phyloP scores from a whole-genome alignment of 805 yeast species.

The Metschnikowia lunata region DNA sequence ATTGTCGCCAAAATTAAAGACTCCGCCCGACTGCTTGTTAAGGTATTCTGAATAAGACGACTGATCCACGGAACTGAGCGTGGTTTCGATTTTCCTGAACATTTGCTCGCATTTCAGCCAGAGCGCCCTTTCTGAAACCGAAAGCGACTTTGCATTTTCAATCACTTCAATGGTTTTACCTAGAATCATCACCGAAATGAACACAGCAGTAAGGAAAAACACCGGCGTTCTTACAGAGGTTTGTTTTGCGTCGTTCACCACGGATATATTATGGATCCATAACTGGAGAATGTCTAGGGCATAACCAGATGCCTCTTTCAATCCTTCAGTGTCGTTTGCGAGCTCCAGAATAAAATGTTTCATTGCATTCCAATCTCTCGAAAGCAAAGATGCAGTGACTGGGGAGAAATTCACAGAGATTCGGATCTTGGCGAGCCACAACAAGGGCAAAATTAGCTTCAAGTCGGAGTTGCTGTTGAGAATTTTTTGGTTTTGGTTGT shows the following conservation, averaged over 20 bases:
- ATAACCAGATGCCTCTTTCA: conserved; percentile 58
- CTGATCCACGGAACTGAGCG: conserved; percentile 49
- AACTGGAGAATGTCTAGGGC: conserved; percentile 57
- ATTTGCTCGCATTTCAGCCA: conserved; percentile 64
- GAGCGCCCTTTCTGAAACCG: conserved; percentile 48
- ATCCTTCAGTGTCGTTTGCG: conserved; percentile 52
- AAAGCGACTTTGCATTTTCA: conserved; percentile 36
- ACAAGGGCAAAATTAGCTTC: conserved; percentile 62
- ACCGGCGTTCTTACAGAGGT: conserved; percentile 72
- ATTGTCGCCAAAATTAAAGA: conserved; percentile 36
- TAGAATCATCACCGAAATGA: conserved; percentile 56
- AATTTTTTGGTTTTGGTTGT: conserved; percentile 44
- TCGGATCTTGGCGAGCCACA: conserved; percentile 63
- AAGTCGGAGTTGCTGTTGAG: conserved; percentile 52
- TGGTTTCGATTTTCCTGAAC: conserved; percentile 56
- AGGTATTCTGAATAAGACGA: conserved; percentile 56
- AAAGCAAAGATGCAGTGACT: conserved; percentile 54
- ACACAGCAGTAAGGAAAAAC: conserved; percentile 67
- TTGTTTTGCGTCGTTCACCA: conserved; percentile 59
- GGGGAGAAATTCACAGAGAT: conserved; percentile 60
- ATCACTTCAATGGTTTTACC: conserved; percentile 57
- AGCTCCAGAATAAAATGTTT: conserved; percentile 46
- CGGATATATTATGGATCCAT: conserved; percentile 71
- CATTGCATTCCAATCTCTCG: conserved; percentile 67
- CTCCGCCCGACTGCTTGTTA: conserved; percentile 56